Evolutionary conservation across 2,329 filamentous ascomycete species (phyloP).

Genomic region (Pseudohalonectria lignicola): DNA sequence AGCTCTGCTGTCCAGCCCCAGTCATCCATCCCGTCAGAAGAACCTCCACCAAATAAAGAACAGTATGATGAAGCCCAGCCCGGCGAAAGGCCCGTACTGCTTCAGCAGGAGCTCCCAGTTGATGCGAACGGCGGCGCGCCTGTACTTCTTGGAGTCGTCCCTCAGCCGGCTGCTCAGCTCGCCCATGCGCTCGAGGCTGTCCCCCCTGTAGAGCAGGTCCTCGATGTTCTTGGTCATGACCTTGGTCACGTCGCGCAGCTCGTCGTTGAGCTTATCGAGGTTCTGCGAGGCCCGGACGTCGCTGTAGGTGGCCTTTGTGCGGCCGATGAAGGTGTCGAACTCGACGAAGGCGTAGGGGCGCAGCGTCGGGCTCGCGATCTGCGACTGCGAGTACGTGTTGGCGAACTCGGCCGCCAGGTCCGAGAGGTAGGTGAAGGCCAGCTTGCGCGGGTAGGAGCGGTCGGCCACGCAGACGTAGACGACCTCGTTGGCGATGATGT

Average conservation of each 20-base stretch:
- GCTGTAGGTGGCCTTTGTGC: conserved; percentile 88
- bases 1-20: too few species aligned
- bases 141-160: conserved; percentile 92
- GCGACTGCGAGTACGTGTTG: conserved; percentile 63
- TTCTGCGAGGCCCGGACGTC: conserved; percentile 87
- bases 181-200: conserved; percentile 92
- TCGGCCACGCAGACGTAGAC: conserved; percentile 94
- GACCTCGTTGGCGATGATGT: conserved; percentile 67
- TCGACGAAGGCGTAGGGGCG: conserved; percentile 96
- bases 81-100: conserved; percentile 90
- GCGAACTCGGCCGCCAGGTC: conserved; percentile 88
- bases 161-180: conserved; percentile 79
- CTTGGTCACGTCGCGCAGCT: conserved; percentile 94
- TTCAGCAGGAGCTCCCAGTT: conserved; percentile 97
- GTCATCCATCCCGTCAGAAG: conserved; percentile 47
- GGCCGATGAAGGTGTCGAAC: conserved; percentile 93
- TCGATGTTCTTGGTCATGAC: conserved; percentile 99
- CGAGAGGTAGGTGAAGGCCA: conserved; percentile 94
- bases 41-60: conserved; percentile 90
- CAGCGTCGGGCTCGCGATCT: conserved; percentile 63
- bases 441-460: conserved; percentile 88
- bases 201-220: conserved; percentile 87
- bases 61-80: conserved; percentile 69
- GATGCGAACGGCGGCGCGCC: conserved; percentile 82
- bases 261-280: conserved; percentile 89